These are phyloP conservation scores for Sistotremastrum niveocremeum DNA, from an alignment of 768 basidiomycete genomes.

Conservation along the genomic window DNA sequence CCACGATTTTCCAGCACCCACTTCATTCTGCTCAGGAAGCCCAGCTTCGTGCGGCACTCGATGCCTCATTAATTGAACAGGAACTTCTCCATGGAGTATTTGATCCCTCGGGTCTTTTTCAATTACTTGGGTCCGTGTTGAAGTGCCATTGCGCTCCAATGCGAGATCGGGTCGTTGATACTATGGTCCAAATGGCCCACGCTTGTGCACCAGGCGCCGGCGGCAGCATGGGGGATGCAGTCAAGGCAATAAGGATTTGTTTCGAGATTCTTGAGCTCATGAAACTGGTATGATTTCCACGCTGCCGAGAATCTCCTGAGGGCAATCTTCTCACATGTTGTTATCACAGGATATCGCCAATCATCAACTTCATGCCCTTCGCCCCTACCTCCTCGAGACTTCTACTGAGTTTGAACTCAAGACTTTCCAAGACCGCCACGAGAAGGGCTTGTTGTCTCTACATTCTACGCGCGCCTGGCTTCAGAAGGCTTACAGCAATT, in stretches of 20 bases:
- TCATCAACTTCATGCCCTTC: constrained; percentile 85
- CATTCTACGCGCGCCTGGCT: constrained; percentile 8
- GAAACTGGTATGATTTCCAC: constrained; percentile 60
- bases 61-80: constrained; percentile 70
- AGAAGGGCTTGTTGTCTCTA: constrained; percentile 15
- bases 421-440: constrained; percentile 53
- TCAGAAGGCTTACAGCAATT: constrained; percentile 14
- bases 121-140: constrained; percentile 64
- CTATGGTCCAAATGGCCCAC: constrained; percentile 63
- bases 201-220: constrained; percentile 39
- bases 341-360: constrained; percentile 82
- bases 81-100: constrained; percentile 67
- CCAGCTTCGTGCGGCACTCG: constrained; percentile 62
- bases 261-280: constrained; percentile 88
- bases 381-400: constrained; percentile 75
- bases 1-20: constrained; percentile 5
- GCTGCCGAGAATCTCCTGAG: not conserved
- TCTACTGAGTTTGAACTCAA: constrained; percentile 70
- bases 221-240: constrained; percentile 48
- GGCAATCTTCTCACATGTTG: not conserved
- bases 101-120: constrained; percentile 67
- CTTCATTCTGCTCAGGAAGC: constrained; percentile 45
- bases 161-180: constrained; percentile 72
- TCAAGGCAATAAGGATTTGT: constrained; percentile 66
- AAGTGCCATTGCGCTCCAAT: constrained; percentile 91